A percentile compares a stretch with the other conserved stretches of the same genome.
phyloP scores from a whole-genome alignment of 768 basidiomycete species.

The Suillus subalutaceus region DNA sequence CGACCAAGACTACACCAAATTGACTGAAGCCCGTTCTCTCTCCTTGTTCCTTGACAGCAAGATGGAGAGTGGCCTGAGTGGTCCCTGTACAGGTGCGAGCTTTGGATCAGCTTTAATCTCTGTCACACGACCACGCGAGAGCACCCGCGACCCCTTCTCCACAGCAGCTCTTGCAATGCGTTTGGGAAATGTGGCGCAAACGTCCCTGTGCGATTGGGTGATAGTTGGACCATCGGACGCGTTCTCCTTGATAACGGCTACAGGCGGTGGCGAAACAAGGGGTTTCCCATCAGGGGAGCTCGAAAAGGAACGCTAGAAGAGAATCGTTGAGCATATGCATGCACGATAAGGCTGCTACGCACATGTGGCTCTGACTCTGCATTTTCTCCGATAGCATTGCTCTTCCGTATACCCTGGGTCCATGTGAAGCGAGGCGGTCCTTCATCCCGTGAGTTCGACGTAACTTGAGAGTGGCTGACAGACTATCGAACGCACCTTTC shows the following conservation, averaged over 20 bases:
- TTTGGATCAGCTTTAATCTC: slow-evolving; percentile 34
- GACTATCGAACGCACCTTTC: slow-evolving; percentile 27
- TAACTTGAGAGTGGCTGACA: background rate
- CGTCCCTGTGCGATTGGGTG: slow-evolving; percentile 4
- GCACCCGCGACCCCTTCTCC: slow-evolving; percentile 14
- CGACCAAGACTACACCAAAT: background rate
- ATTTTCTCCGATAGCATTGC: background rate
- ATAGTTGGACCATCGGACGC: slow-evolving; percentile 4
- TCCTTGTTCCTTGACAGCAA: background rate
- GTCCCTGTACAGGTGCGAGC: slow-evolving; percentile 35
- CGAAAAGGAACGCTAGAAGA: background rate
- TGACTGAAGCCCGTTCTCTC: background rate
- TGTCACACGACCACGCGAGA: slow-evolving; percentile 29
- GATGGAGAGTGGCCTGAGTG: slow-evolving; percentile 34
- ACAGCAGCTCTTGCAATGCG: slow-evolving; percentile 17
- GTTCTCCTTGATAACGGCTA: slow-evolving; percentile 17
- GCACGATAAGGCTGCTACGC: background rate
- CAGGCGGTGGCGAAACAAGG: slow-evolving; percentile 19
- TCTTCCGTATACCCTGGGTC: slow-evolving; percentile 16
- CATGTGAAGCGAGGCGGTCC: slow-evolving; percentile 25
- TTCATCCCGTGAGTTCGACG: background rate
- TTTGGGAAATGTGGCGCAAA: slow-evolving; percentile 12
- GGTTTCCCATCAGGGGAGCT: slow-evolving; percentile 19
- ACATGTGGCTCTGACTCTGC: background rate
- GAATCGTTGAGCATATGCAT: background rate